Base-by-base conservation (phyloP, 2,329 filamentous ascomycete genomes). In the Colletotrichum sansevieriae region DNA sequence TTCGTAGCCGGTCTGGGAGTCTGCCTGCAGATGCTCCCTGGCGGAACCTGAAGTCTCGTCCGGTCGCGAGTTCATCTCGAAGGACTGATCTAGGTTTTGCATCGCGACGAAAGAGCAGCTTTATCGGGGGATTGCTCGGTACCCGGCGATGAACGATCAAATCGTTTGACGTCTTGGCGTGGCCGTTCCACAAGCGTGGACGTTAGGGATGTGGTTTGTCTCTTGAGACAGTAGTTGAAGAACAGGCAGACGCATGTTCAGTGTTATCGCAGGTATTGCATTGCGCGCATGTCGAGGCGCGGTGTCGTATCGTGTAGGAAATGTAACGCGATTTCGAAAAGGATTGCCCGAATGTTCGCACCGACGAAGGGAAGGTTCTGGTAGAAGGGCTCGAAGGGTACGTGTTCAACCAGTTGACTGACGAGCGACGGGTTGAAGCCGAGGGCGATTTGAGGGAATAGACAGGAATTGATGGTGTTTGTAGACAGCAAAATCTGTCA, bases 21-120 rank as follows among this genome's bases (percentile, higher is more conserved):
- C 70, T 70, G 70, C 70, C 71, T 71, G 71, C 70, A 70, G 70
- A 65, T 52, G 47, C 29, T 67, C 63, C 44, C 67, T 54, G 52
- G 29, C 51, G 25, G 63, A 49, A 29, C 29, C 51, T 15, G 51
- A 25, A 12, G 35, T 29, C 25, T 68, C 63, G 18, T 61, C 65
- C 39, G 54, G 51, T 66, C 63, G 63, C 13, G 57, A 52, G 35
- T 47, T 68, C 67, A 70, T 70, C 55, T 68, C 66, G 41, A 60
- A 65, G 6, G 62, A 60, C 20, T 68, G 43, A 2, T 64, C 11
- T 20, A 22, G 33, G 20, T 65, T 56, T 22, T 35, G 59, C 58
- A 63, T 67, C 25, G 51, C 18, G 13, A 11, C 8, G 9, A 35
- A 39, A 33, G 22, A 44, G 33, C 25, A 39, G 20, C 39, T 25